Conservation (phyloP, 2,329 filamentous ascomycete genomes). For the Fusarium heterosporum region DNA sequence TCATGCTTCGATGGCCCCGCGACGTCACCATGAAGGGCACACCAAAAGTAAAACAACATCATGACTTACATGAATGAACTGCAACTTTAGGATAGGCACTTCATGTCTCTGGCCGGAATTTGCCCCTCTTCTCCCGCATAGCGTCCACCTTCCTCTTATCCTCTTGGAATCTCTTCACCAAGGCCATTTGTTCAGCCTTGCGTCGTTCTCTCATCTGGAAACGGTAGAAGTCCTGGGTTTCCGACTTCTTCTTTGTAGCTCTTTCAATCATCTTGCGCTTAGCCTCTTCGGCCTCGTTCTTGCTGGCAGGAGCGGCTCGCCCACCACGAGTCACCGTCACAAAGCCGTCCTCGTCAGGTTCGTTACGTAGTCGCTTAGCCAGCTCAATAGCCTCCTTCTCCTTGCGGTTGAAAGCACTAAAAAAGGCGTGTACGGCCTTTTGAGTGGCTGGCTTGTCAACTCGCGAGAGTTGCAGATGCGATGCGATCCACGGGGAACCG, state of each 20-base stretch:
- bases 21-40: constrained; percentile 60
- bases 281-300: constrained; percentile 75
- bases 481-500: constrained; percentile 68
- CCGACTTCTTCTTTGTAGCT: constrained; percentile 70
- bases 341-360: constrained; percentile 95
- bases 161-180: constrained; percentile 79
- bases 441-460: constrained; percentile 77
- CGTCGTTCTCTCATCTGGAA: constrained; percentile 84
- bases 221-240: constrained; percentile 81
- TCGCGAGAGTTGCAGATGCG: constrained; percentile 78
- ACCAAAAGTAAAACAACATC: constrained; percentile 8
- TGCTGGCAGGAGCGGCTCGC: constrained; percentile 76
- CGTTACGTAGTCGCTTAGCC: constrained; percentile 75
- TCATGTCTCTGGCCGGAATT: constrained; percentile 66
- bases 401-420: constrained; percentile 80
- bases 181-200: constrained; percentile 76
- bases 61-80: constrained; percentile 31
- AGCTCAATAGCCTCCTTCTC: constrained; percentile 72
- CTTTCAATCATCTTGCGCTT: constrained; percentile 71
- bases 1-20: constrained; percentile 63
- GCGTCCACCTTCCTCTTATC: constrained; percentile 78
- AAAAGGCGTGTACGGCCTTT: constrained; percentile 83
- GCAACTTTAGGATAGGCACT: background rate
- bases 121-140: constrained; percentile 75
- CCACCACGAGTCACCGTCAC: constrained; percentile 89